phyloP scores from a whole-genome alignment of 192 early-diverging fungal genomes.

The Fimicolochytrium jonesii region DNA sequence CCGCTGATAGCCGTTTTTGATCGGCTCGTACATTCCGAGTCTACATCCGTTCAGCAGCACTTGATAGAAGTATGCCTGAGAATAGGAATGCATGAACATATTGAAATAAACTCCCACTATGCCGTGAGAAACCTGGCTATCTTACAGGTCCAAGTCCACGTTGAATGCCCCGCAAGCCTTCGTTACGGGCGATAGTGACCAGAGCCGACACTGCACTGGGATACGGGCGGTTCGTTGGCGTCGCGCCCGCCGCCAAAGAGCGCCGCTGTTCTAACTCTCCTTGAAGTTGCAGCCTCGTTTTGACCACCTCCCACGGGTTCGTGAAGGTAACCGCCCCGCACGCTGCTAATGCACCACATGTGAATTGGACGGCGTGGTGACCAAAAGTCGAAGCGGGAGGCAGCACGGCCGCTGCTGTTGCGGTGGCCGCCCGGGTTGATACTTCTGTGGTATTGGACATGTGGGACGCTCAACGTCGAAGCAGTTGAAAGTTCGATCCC shows the following conservation, averaged over 20 bases:
- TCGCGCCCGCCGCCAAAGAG: background rate
- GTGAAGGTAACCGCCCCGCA: constrained; percentile 92
- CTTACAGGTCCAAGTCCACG: constrained; percentile 68
- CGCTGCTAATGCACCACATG: constrained; percentile 78
- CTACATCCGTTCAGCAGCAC: constrained; percentile 89
- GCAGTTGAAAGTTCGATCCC: no score
- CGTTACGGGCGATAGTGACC: constrained; percentile 67
- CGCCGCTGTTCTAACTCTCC: constrained; percentile 61
- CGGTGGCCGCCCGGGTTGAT: no score
- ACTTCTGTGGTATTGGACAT: no score
- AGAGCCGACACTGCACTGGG: constrained; percentile 75
- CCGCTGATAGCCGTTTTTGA: constrained; percentile 48
- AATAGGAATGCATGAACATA: no score
- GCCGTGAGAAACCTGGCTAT: no score
- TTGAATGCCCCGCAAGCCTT: constrained; percentile 83
- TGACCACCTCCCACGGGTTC: constrained; percentile 95
- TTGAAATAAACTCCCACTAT: no score
- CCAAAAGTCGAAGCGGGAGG: constrained; percentile 7
- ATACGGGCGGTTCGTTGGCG: constrained; percentile 49
- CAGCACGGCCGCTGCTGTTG: no score
- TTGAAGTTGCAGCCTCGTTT: constrained; percentile 91
- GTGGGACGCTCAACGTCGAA: no score
- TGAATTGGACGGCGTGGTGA: constrained; percentile 50
- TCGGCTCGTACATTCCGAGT: constrained; percentile 87
- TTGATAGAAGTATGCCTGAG: constrained; percentile 86